Base-by-base conservation (phyloP, 257 asterid species). In the Forsythia suspensa region DNA sequence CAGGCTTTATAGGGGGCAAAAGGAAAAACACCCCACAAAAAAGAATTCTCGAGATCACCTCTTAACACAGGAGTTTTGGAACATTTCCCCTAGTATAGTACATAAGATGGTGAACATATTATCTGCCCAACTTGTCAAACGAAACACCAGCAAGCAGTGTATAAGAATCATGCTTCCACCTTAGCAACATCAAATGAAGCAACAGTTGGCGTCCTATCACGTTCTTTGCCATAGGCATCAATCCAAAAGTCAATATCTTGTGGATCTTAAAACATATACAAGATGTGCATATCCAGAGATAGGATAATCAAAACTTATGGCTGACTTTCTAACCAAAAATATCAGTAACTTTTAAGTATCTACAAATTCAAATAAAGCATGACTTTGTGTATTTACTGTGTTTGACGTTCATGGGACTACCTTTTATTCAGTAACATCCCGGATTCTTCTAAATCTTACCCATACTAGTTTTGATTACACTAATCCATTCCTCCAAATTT, bases 91-190 rank as follows among this genome's bases (percentile, higher is more conserved):
- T 16, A 48, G 70, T 52, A 52, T 0, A 29, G 34, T 38, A 11
- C 43, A 12, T 12, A 21, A 5, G 72, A 75, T 48, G 71, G 15
- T 59, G 69, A 15, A 29, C 44, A n/a, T n/a, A n/a, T n/a, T 36
- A 71, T 36, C 52, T 42, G 68, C 40, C 7, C 34, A 69, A 71
- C 34, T 4, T n/a, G 10, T 40, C 76, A 41, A 36, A 43, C 57
- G 59, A 80, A n/a, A 75, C 29, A 39, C 65, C 59, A 55, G 59
- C 77, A 59, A 71, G 48, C 66, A 8, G 4, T 57, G 40, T 24
- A 43, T 37, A 21, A 21, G 70, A 65, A 43, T 9, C 69, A 76
- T 34, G 73, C 20, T 76, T 70, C 39, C 37, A 70, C 65, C 66
- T 44, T 6, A 8, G 5, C n/a, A 48, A 63, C 24, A 75, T 63